Evolutionary conservation across 2,329 filamentous ascomycete genomes (phyloP), one percentile per base, ranked within the genome.

Genomic region (Verticillium tricorpus): DNA sequence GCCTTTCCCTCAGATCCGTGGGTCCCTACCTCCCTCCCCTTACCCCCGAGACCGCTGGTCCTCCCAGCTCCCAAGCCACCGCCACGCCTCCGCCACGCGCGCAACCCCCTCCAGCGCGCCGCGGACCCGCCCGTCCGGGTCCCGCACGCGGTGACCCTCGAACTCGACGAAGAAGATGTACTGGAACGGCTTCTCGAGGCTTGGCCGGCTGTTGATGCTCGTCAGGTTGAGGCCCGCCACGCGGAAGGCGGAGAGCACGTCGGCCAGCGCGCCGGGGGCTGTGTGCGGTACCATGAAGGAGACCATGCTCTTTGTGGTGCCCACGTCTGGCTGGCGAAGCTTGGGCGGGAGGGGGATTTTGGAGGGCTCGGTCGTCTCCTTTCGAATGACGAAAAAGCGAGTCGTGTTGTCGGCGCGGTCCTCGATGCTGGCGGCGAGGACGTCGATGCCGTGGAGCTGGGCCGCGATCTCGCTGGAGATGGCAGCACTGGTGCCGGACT

Each of bases 101-200:
- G 76, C 77, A 66, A 93, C 78, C 65, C 83, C 83, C 58, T 77
- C 77, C 71, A 93, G 74, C 31, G 87, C 89, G 25, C 75, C 76
- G 62, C 84, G 81, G 17, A 93, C 88, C 64, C 80, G 79, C 3
- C 81, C 83, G 59, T 82, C 80, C 2, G 80, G 79, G 68, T 86
- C 85, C 57, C 76, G 73, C 61, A 73, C 69, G 67, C 76, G 77
- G 72, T 86, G 82, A 1, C 90, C 89, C 72, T 90, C 85, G 69
- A 96, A 93, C 79, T 98, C 94, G 34, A 97, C 88, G 72, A 98
- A 93, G 78, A 98, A 97, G 40, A 97, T 85, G 77, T 98, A 98
- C 73, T 96, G 88, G 85, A 96, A 98, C 22, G 90, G 86, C 67
- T 80, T 78, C 45, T 84, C 79, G 61, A 90, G 84, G 69, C 91